Percentiles rank a stretch among this genome's conserved stretches.
phyloP scores from a whole-genome alignment of 306 rosid species.

The Vicia faba region DNA sequence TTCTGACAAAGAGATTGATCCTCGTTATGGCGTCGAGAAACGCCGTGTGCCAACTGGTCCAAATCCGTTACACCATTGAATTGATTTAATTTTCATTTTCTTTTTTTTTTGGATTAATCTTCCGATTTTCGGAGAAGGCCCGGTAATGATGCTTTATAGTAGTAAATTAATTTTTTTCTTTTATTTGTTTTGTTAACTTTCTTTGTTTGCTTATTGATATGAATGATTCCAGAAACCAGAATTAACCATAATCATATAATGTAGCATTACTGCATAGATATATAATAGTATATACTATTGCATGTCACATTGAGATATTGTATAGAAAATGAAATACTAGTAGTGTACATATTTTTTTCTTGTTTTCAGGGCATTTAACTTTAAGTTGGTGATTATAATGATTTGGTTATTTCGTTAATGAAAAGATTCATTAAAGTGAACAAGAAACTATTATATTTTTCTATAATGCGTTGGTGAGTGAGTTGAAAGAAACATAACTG shows the following conservation, averaged over 20 bases:
- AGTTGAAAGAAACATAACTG: constrained; percentile 46
- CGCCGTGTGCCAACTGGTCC: constrained; percentile 96
- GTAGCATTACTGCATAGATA: neutral
- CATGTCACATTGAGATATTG: constrained; percentile 38
- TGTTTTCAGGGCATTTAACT: constrained; percentile 33
- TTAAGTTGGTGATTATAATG: constrained; percentile 30
- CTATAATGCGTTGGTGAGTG: constrained; percentile 32
- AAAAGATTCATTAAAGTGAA: constrained; percentile 38
- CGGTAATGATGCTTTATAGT: constrained; percentile 12
- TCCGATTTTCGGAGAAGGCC: neutral
- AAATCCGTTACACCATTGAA: constrained; percentile 88
- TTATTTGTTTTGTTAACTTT: neutral
- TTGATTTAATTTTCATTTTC: constrained; percentile 30
- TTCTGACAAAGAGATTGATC: constrained; percentile 58
- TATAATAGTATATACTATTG: neutral
- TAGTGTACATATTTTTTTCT: constrained; percentile 3
- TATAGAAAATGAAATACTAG: constrained; percentile 28
- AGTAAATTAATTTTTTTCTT: constrained; percentile 5
- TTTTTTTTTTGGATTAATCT: neutral
- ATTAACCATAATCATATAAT: constrained; percentile 36
- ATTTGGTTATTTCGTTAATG: constrained; percentile 41
- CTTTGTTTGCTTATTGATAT: constrained; percentile 17
- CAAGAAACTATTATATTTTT: neutral
- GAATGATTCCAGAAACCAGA: constrained; percentile 14
- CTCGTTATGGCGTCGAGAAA: constrained; percentile 87